Base-by-base conservation (phyloP, 2,329 filamentous ascomycete species). In the Xylariales sp. region DNA sequence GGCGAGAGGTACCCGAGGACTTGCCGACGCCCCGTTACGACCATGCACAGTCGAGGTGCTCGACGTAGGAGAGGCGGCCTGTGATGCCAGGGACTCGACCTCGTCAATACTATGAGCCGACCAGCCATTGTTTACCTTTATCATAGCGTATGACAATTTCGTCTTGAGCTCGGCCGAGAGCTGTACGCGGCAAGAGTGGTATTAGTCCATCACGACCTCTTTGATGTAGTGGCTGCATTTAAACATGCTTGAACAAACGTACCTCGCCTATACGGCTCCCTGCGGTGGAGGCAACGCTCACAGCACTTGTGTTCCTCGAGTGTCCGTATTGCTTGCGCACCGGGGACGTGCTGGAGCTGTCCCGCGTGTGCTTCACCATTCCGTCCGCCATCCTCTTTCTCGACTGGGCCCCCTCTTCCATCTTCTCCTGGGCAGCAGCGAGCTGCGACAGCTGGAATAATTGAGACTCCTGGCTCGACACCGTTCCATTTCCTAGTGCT, bases 41-140 rank as follows among this genome's bases (percentile, higher is more conserved):
- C 70, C 62, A 49, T 77, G 65, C 46, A 79, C 51, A 39, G 76
- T 73, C 19, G 78, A 74, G 40, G 71, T 66, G 59, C 74, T 74
- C 33, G 83, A 72, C 23, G 72, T 66, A 18, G 81, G 79, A 1
- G 83, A 87, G 15, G 70, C 76, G 41, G 74, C 74, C 38, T 84
- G 80, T 2, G 85, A 87, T 8, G 85, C 78, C 28, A 88, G 65
- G 32, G 77, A 78, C 62, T 91, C 88, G 20, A 91, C 77, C 60
- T 91, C 85, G 39, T 85, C 81, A 41, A 93, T 78, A 14, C 80
- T 81, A 46, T 84, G 81, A 34, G 82, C 76, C 62, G 95, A 85
- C 84, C 89, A 93, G 41, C 88, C 88, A 55, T 94, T 82, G 57
- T 88, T 88, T 28, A 96, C 85, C 62, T 95, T 96, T 56, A 94